Evolutionary conservation across 805 yeast species (phyloP).

Genomic region (Candida orba): DNA sequence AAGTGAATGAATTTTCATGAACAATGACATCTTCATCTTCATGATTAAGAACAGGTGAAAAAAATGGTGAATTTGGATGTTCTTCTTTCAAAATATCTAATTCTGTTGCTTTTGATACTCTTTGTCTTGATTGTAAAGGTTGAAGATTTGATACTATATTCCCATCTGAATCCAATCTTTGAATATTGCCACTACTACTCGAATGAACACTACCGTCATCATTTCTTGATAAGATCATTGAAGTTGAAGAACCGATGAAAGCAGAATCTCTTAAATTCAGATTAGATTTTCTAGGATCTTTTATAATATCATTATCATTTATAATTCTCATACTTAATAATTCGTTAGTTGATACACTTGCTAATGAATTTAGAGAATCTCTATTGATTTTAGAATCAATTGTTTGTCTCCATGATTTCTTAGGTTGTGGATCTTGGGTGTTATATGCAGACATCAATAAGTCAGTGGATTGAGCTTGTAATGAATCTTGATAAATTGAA

Average conservation of each 20-base stretch:
- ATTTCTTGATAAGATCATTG: slow-evolving; percentile 21
- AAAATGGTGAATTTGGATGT: slow-evolving; percentile 4
- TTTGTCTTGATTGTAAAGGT: slow-evolving; percentile 9
- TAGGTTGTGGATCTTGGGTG: slow-evolving; percentile 19
- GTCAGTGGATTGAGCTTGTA: slow-evolving; percentile 34
- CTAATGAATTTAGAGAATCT: slow-evolving; percentile 63
- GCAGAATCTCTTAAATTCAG: slow-evolving; percentile 35
- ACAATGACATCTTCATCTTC: neutral
- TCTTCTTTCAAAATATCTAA: slow-evolving; percentile 20
- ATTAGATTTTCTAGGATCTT: slow-evolving; percentile 36
- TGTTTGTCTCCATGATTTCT: slow-evolving; percentile 55
- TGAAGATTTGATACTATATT: slow-evolving; percentile 16
- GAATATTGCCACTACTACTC: slow-evolving; percentile 24
- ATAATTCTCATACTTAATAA: slow-evolving; percentile 72
- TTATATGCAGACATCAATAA: slow-evolving; percentile 22
- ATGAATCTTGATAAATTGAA: slow-evolving; percentile 32
- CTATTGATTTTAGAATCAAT: slow-evolving; percentile 33
- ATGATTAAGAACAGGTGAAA: neutral
- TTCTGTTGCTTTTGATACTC: slow-evolving; percentile 19
- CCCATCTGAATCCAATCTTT: slow-evolving; percentile 23
- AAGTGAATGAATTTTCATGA: slow-evolving; percentile 18
- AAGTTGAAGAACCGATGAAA: slow-evolving; percentile 25
- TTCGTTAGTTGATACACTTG: slow-evolving; percentile 82
- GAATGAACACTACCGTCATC: slow-evolving; percentile 24
- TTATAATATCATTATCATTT: slow-evolving; percentile 42